Evolutionary conservation across 179 eudicot genomes (phyloP), one percentile per base, ranked within the genome.

Genomic region (Pouteria campechiana): DNA sequence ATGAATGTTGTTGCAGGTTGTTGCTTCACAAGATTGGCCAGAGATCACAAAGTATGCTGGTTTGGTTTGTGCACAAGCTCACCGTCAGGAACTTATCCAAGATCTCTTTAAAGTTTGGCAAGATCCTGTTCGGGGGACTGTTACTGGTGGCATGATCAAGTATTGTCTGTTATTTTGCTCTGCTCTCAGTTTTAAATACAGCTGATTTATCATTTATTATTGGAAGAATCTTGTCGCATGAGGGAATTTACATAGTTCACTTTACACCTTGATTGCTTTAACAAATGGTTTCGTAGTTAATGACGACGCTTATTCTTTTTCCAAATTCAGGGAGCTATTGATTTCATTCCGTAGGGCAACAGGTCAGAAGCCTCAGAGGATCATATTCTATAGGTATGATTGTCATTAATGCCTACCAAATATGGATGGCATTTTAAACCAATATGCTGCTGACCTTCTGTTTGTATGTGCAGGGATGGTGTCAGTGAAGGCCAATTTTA

Each of bases 11-110:
- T 41, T 39, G 35, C 59, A 88, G 97, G 97, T 88, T 25, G 97
- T 88, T 56, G 97, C 97, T 17, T 88, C 97, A 25, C 86, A 76
- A 65, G 97, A 88, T 51, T 88, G 97, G 97, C 97, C 97, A 6
- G 92, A 83, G 61, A 70, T 88, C 16, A 88, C 94, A 4, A 83
- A 88, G 49, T 88, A 88, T 69, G 86, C 83, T 32, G 97, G 94
- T 21, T 42, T 88, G 55, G 94, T 88, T 18, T 76, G 74, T 75
- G 94, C 97, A 23, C 97, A 88, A 75, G 78, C 83, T 10, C 94
- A 79, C 57, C 75, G 97, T 11, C 87, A 83, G 50, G 97, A 88
- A 64, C 69, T 88, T 17, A 88, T 88, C 39, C 84, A 87, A 54
- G 96, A 87, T 60, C 48, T 87, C 28, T 87, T 58, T 40, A 87